Percentiles rank a stretch among this genome's conserved stretches.
Conservation (phyloP, 2,329 filamentous ascomycete genomes). For the Xenosphaeropsis pyriputrescens region DNA sequence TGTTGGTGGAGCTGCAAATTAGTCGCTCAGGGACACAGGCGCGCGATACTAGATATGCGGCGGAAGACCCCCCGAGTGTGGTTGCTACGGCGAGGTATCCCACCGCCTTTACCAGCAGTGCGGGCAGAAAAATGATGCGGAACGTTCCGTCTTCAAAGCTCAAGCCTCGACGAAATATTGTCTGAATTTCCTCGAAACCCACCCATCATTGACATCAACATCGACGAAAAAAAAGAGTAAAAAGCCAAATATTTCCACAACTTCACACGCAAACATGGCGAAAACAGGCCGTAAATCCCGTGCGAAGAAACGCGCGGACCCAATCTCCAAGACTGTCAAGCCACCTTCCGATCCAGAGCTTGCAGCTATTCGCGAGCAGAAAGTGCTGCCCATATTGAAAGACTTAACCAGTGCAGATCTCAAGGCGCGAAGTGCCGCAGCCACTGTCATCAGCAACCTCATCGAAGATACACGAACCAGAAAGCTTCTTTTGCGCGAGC, state of each 20-base stretch:
- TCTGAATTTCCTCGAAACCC: no score
- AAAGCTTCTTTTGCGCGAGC: conserved; percentile 50
- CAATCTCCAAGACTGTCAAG: conserved; percentile 41
- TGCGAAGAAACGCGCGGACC: conserved; percentile 34
- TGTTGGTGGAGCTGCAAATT: no score
- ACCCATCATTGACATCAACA: no score
- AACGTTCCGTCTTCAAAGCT: no score
- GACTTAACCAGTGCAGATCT: conserved; percentile 43
- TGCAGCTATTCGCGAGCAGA: conserved; percentile 44
- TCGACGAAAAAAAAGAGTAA: no score
- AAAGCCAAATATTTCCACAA: no score
- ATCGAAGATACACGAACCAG: conserved; percentile 46
- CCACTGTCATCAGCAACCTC: conserved; percentile 43
- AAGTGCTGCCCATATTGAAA: conserved; percentile 46
- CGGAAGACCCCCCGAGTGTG: no score
- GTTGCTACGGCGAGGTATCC: no score
- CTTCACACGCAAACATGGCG: conserved; percentile 28
- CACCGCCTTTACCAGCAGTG: no score
- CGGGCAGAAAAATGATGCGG: no score
- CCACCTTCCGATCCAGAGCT: conserved; percentile 48
- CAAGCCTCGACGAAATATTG: no score
- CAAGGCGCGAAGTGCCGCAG: conserved; percentile 42
- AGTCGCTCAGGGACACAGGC: background rate
- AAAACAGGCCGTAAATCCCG: conserved; percentile 40
- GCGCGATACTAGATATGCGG: no score